These are phyloP conservation scores for Xylaria sp. DNA, from an alignment of 2,329 filamentous ascomycete species.

Conservation along the genomic window DNA sequence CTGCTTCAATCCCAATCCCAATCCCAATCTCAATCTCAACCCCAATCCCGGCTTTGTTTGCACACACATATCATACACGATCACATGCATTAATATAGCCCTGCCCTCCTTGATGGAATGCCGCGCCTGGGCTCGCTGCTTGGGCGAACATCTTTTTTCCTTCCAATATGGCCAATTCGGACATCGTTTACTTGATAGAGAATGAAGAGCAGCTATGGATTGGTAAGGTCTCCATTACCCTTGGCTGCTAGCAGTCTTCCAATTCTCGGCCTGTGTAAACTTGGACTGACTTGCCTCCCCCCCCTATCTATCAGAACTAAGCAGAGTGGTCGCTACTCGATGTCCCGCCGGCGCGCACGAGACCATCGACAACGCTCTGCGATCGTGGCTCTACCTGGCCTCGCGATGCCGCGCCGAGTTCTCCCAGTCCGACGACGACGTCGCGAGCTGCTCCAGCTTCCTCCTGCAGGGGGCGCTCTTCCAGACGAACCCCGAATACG, in stretches of 20 bases:
- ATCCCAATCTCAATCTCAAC: too few relatives aligned
- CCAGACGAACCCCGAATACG: conserved; percentile 75
- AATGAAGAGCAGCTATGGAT: conserved; percentile 88
- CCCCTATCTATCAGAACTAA: conserved; percentile 45
- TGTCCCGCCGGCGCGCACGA: conserved; percentile 53
- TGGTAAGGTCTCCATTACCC: conserved; percentile 57
- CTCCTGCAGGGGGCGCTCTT: conserved; percentile 79
- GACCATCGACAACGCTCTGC: conserved; percentile 79
- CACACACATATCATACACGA: conserved; percentile 7
- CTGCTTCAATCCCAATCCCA: too few relatives aligned
- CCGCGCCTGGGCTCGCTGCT: conserved; percentile 19
- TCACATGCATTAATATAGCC: conserved; percentile 2
- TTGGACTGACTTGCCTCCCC: conserved; percentile 3
- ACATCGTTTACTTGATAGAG: conserved; percentile 70
- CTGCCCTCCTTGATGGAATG: conserved; percentile 30
- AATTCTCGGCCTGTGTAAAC: not conserved
- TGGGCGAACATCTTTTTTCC: conserved; percentile 23
- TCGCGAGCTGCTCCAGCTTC: conserved; percentile 77
- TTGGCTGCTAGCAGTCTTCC: conserved; percentile 11
- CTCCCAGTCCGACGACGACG: conserved; percentile 75
- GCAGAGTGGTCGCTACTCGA: conserved; percentile 47
- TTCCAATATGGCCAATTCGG: conserved; percentile 61
- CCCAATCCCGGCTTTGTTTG: conserved; percentile 11
- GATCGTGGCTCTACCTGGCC: conserved; percentile 80
- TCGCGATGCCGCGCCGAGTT: conserved; percentile 76